Base-by-base conservation (phyloP, 768 basidiomycete genomes). In the Chalciporus chontae region DNA sequence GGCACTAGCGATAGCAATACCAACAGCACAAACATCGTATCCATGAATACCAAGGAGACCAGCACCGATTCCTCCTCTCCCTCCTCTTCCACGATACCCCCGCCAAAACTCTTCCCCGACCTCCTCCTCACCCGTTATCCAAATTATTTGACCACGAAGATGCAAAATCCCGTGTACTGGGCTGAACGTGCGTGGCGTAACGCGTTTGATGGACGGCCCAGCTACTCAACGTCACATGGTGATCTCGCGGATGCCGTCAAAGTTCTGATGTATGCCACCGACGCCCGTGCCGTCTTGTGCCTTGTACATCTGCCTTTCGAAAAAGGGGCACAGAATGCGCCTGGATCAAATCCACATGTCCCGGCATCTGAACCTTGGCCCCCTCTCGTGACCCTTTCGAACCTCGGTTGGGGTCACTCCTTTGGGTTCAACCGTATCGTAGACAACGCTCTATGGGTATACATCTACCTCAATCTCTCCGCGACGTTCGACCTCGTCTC, bases 381-480 rank as follows among this genome's bases (percentile, higher is more conserved):
- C 5, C 15, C n/a, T 6, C 34, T 36, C n/a, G 1, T 1, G 4
- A 6, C 15, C 34, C 34, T 36, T 15, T 36, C 34, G 15, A 5
- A 36, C 3, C 34, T 36, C 34, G 6, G 34, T n/a, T 36, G 34
- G 34, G 34, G 34, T n/a, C 34, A 36, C 34, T 36, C 34, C 15
- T 36, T 36, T n/a, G 34, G 34, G 14, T 36, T 36, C 9, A 36
- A 36, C n/a, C 14, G 34, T 15, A 36, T 36, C 34, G 34, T 36
- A 6, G 57, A 69, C 29, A 50, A 60, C 15, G 69, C 71, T 2
- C 53, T 73, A 2, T 44, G 45, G 4, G 55, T 62, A 0, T 76
- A 74, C 55, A 49, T 74, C 3, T 67, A 70, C 43, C 67, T 73
- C 61, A 75, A 74, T 39, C 23, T 68, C 10, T 62, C 63, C 15